A percentile compares a stretch with the other conserved stretches of the same genome.
phyloP scores from a whole-genome alignment of 257 asterid genomes.

The Orobanche coerulescens region DNA sequence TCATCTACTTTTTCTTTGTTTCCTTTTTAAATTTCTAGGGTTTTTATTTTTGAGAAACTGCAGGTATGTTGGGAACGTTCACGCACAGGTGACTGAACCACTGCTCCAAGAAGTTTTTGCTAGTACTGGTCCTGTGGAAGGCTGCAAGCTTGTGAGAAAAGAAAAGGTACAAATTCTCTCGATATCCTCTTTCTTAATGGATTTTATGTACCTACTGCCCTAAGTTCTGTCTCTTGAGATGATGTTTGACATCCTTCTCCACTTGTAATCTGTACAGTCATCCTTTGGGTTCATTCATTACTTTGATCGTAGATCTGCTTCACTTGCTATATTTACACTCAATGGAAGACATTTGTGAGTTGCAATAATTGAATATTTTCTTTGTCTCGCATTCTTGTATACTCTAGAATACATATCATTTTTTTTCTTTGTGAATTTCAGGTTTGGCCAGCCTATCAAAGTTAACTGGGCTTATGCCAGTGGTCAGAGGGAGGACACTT shows the following conservation, averaged over 20 bases:
- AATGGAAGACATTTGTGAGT: slow-evolving; percentile 70
- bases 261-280: slow-evolving; percentile 32
- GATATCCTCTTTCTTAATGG: background rate
- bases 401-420: slow-evolving; percentile 12
- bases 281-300: slow-evolving; percentile 57
- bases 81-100: slow-evolving; percentile 79
- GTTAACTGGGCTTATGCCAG: slow-evolving; percentile 94
- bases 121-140: slow-evolving; percentile 74
- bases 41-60: slow-evolving; percentile 48
- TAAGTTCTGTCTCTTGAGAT: background rate
- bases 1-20: slow-evolving; percentile 19
- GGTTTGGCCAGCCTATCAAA: slow-evolving; percentile 98
- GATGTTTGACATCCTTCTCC: slow-evolving; percentile 11
- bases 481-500: slow-evolving; percentile 93
- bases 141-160: slow-evolving; percentile 80
- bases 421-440: slow-evolving; percentile 24
- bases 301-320: slow-evolving; percentile 59
- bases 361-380: background rate
- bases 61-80: slow-evolving; percentile 89
- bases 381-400: background rate
- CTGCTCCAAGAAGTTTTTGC: slow-evolving; percentile 85
- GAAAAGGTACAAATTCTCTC: slow-evolving; percentile 46
- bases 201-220: background rate
- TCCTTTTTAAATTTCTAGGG: slow-evolving; percentile 22
- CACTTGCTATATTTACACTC: slow-evolving; percentile 47